Base-by-base conservation (phyloP, 164 flowering plant species). In the Dillenia suffruticosa region DNA sequence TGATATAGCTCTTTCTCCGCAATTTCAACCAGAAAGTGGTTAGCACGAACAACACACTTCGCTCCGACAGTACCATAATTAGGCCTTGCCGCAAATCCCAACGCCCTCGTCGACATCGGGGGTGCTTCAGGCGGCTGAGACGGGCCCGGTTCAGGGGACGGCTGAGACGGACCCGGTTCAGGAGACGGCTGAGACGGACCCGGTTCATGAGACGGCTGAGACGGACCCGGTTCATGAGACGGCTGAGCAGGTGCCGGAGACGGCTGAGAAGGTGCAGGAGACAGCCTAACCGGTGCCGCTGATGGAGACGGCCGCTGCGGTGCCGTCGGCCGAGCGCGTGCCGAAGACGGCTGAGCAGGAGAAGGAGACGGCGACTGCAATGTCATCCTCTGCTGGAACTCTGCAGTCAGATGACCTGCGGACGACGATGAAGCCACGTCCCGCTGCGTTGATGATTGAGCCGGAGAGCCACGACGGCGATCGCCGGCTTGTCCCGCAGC, bases 11-110 rank as follows among this genome's bases (percentile, higher is more conserved):
- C 83, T 1, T 40, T 68, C 0, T 83, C 80, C 0, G 80, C 70
- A 0, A 89, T 49, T 5, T 78, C 9, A 0, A 86, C 88, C 0
- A 79, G 69, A 47, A 89, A 89, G 10, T 92, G 97, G 47, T 92
- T 92, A 0, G 94, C 96, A 6, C 72, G 68, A 3, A 92, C 82
- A 0, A 64, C 1, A 11, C 81, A 69, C 40, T 65, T 79, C 5
- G 1, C 51, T 0, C 97, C 97, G 0, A 47, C 10, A 0, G 54
- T 79, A 0, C 96, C 96, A 9, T 2, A 72, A 0, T 83, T 88
- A 0, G 92, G 96, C 69, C 97, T 70, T 10, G 9, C 12, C n/a
- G 89, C 84, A 15, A 62, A 19, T 61, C 49, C 54, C 3, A 65
- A 0, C 0, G 73, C 71, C 71, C 82, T 81, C 0, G 79, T 61